Evolutionary conservation across 306 rosid species (phyloP).

Genomic region (Castanea sativa): DNA sequence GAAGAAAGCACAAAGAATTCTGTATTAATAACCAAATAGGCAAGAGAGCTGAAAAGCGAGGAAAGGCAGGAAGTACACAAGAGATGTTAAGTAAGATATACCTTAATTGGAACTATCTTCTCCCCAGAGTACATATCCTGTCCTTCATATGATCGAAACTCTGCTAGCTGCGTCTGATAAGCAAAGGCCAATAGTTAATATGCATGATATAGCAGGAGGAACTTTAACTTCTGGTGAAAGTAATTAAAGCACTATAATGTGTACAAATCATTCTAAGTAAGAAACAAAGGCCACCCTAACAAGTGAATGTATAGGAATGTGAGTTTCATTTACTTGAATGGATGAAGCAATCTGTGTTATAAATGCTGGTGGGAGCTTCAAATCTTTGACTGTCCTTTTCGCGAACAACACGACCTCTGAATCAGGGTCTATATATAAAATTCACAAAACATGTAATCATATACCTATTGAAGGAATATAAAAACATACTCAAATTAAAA

Average conservation of each 20-base stretch:
- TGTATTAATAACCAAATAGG: background rate
- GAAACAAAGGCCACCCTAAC: background rate
- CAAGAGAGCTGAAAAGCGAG: background rate
- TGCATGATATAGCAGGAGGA: background rate
- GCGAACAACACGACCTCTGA: constrained; percentile 76
- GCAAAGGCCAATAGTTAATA: constrained; percentile 10
- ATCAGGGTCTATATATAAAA: constrained; percentile 60
- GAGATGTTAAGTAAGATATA: constrained; percentile 12
- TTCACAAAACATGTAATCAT: background rate
- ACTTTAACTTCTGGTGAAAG: no score
- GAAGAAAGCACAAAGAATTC: constrained; percentile 7
- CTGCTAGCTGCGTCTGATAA: constrained; percentile 72
- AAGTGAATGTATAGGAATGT: background rate
- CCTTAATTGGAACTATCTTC: constrained; percentile 90
- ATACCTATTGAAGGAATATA: background rate
- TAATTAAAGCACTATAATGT: background rate
- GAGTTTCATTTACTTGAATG: constrained; percentile 54
- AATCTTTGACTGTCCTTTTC: constrained; percentile 73
- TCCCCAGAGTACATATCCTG: constrained; percentile 91
- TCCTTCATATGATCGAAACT: constrained; percentile 77
- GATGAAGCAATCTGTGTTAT: constrained; percentile 76
- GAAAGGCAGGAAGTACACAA: background rate
- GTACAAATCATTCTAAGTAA: background rate
- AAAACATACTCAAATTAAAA: no score
- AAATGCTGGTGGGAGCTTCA: constrained; percentile 78